These are phyloP conservation scores for Capsicum rhomboideum DNA, from an alignment of 257 asterid genomes.

Conservation along the genomic window DNA sequence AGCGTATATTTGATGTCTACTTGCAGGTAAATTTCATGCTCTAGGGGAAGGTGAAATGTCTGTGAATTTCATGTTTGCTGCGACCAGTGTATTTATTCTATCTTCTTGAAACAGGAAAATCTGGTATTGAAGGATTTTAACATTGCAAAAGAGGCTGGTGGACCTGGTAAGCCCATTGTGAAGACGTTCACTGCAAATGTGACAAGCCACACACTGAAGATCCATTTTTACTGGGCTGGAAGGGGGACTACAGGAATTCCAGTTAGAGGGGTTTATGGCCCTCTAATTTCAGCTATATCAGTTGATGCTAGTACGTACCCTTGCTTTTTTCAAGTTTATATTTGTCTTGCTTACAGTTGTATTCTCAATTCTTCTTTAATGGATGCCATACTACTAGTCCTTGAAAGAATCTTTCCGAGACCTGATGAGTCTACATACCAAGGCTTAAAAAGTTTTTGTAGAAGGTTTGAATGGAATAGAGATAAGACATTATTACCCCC, in stretches of 20 bases:
- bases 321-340: background rate
- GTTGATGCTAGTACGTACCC: constrained; percentile 66
- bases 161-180: constrained; percentile 55
- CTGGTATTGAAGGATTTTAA: constrained; percentile 75
- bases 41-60: background rate
- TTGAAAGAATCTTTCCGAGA: background rate
- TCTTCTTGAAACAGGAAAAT: constrained; percentile 17
- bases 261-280: constrained; percentile 75
- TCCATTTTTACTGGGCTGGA: constrained; percentile 91
- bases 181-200: constrained; percentile 49
- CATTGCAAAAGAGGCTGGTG: constrained; percentile 72
- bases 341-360: background rate
- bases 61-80: background rate
- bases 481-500: no score
- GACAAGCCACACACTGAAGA: constrained; percentile 47
- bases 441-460: background rate
- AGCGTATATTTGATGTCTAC: constrained; percentile 79
- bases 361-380: background rate
- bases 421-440: background rate
- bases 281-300: constrained; percentile 83
- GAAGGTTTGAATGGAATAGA: no score
- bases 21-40: constrained; percentile 54
- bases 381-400: background rate
- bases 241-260: constrained; percentile 91
- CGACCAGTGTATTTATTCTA: background rate